Evolutionary conservation across 768 basidiomycete species (phyloP).

Genomic region (Trametes gibbosa): DNA sequence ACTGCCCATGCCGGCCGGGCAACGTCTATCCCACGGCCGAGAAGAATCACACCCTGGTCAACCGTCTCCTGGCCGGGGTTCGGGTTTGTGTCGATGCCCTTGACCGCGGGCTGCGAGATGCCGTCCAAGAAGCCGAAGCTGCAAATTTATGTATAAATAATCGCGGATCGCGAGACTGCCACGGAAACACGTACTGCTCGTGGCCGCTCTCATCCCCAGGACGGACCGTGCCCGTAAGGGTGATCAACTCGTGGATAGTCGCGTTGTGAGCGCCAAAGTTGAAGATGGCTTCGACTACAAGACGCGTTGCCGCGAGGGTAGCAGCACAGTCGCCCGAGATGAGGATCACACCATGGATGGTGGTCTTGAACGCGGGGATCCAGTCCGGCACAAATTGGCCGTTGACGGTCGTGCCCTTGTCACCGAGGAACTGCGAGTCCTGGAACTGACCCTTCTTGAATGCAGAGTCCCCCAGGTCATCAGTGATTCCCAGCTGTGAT

Average conservation of each 20-base stretch:
- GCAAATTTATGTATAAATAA: not conserved
- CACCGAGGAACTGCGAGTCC: constrained; percentile 32
- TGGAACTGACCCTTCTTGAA: constrained; percentile 42
- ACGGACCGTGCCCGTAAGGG: constrained; percentile 35
- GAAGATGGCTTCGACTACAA: constrained; percentile 23
- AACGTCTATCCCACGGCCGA: constrained; percentile 20
- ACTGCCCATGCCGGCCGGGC: constrained; percentile 33
- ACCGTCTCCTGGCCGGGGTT: constrained; percentile 26
- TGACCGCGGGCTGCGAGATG: constrained; percentile 30
- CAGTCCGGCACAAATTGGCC: constrained; percentile 38
- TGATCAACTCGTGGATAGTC: constrained; percentile 38
- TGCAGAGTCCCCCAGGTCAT: constrained; percentile 36
- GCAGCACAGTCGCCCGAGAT: constrained; percentile 45
- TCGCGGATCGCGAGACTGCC: too few relatives aligned
- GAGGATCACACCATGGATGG: constrained; percentile 49
- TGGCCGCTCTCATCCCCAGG: constrained; percentile 27
- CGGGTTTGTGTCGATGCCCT: constrained; percentile 25
- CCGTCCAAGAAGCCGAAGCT: constrained; percentile 32
- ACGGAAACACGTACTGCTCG: constrained; percentile 23
- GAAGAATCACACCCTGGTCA: constrained; percentile 28
- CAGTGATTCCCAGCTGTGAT: constrained; percentile 34
- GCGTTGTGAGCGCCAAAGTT: constrained; percentile 33
- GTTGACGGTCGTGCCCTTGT: constrained; percentile 37
- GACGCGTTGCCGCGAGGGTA: constrained; percentile 29
- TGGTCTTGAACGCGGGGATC: constrained; percentile 44